Evolutionary conservation across 495 filamentous ascomycete species (phyloP), one percentile per base, ranked within the genome.

Genomic region (Parathielavia hyrcaniae): DNA sequence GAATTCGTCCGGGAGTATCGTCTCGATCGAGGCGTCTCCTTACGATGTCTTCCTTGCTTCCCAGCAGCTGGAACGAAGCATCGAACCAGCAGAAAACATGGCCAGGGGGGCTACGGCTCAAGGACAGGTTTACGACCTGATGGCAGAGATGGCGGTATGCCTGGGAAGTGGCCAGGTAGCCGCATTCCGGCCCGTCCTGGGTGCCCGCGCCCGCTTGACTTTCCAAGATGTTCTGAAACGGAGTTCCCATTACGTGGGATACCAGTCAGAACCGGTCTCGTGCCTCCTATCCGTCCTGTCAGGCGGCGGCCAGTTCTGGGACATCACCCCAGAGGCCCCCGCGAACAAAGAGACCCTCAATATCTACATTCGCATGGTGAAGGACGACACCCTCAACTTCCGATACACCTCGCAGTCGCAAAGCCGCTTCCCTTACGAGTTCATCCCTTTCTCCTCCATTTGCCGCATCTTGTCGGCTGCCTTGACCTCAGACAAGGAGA

Each of bases 381-480:
- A 77, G 14, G 81, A 89, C 55, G 65, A 76, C 10, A 51, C 73
- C 4, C 67, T 90, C 12, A 76, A 84, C 64, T 71, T 74, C 19
- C 70, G 67, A 23, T 77, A 88, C 53, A 79, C 90, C 38, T 69
- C 73, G 20, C 73, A 80, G 57, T 82, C 93, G 2, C 79, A 82
- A 20, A 79, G 79, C 53, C 84, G 92, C 45, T 97, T 90, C 70
- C 93, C 93, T 1, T 90, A 87, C 69, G 93, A 98, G 71, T 83
- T 85, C 22, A 66, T 83, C n/a, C 90, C 93, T 5, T 88, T 97
- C 60, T 61, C 96, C 52, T 69, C 70, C 9, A 56, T 78, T 16
- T 78, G 71, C 58, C 71, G 73, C 38, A 65, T 63, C 23, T 60
- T 78, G 38, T 71, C 68, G 8, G 72, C 64, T 11, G 67, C 71